Base-by-base conservation (phyloP, 768 basidiomycete species). In the Suillus fuscotomentosus region DNA sequence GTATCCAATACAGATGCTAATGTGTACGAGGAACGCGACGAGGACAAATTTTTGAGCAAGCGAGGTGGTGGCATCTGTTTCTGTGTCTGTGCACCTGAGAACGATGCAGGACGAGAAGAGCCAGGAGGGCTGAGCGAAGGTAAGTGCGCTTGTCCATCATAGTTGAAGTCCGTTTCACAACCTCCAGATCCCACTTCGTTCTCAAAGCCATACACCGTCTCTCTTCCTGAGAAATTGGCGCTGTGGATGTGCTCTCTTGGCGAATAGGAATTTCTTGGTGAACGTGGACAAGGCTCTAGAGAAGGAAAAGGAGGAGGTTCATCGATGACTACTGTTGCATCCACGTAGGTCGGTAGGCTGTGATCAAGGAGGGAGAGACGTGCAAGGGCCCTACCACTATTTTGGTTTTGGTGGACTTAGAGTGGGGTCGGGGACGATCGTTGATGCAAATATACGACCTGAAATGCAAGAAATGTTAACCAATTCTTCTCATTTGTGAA, bases 311-410 rank as follows among this genome's bases (percentile, higher is more conserved):
- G 65, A 5, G 67, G 70, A 31, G 75, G 78, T 27, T 80, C 74
- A 0, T 75, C 70, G 45, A 87, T 77, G 41, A 86, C 62, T 10
- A 89, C 75, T 4, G 78, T 79, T 0, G 85, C 83, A 68, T 88
- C 82, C 43, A 90, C 67, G 67, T 79, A 84, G 6, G 87, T 86
- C 3, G 88, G 83, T 0, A 86, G 82, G 63, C 87, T 88, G 60
- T 84, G 77, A 60, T 86, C 84, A 6, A 84, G 75, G 5, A 89
- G 72, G 1, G 79, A 79, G 2, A 74, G 39, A 88, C 76, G 45
- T 81, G 79, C 87, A 75, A 76, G 50, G 48, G n/a, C 3, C 73
- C 74, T 1, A 22, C 39, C 0, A 62, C 20, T 8, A 62, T 57
- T 14, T 6, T 48, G 14, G 66, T 17, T 11, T 42, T 53, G 15